These are phyloP conservation scores for Pholiota conissans DNA, from an alignment of 768 basidiomycete species.

Conservation along the genomic window DNA sequence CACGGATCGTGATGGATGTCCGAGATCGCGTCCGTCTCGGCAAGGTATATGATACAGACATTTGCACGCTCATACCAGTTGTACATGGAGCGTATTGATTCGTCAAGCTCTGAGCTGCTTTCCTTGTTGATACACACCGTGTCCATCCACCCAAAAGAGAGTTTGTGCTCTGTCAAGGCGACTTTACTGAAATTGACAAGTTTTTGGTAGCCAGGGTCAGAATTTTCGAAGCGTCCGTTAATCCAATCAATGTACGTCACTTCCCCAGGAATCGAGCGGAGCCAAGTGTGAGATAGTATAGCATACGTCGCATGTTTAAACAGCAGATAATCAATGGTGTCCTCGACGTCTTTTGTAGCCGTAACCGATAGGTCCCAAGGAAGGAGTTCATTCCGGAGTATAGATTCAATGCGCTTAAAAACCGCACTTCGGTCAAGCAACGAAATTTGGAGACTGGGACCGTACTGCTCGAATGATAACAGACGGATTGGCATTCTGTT, in stretches of 20 bases:
- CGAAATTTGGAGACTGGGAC: neutral
- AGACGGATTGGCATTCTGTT: slow-evolving; percentile 11
- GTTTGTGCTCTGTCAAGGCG: neutral
- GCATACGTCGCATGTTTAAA: neutral
- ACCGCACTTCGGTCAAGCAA: neutral
- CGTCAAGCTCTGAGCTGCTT: neutral
- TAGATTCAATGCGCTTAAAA: neutral
- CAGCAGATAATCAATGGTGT: neutral
- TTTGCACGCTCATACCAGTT: neutral
- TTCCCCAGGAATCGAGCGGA: neutral
- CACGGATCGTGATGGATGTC: neutral
- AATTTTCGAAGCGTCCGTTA: neutral
- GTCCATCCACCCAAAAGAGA: neutral
- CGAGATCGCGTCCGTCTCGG: neutral
- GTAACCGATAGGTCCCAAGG: no score
- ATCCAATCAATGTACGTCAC: neutral
- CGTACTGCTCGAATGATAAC: neutral
- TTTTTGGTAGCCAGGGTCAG: neutral
- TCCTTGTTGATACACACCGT: neutral
- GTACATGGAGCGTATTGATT: neutral
- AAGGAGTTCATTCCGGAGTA: no score
- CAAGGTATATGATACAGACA: neutral
- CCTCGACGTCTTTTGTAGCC: no score
- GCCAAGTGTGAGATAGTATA: no score
- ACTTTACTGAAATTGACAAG: neutral